Conservation (phyloP, 1,284 basidiomycete genomes). For the Phylloporus gajari region DNA sequence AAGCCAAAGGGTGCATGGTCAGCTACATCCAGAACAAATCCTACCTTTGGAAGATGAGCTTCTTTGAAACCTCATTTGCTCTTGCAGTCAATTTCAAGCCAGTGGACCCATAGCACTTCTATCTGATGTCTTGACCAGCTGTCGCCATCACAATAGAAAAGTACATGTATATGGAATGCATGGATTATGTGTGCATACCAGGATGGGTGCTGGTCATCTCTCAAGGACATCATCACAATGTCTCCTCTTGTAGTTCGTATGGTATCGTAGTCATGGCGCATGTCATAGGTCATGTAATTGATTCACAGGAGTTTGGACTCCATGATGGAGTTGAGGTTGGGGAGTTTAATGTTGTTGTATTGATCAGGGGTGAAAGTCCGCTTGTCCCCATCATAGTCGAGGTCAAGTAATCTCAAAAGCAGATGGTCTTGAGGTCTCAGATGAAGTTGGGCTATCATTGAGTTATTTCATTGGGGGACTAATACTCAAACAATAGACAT, state of each 20-base stretch:
- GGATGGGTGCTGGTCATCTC: background rate
- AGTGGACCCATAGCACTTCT: slow-evolving; percentile 18
- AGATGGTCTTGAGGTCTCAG: background rate
- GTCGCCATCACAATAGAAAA: background rate
- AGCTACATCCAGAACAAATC: background rate
- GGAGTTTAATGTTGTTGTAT: background rate
- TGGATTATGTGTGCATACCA: background rate
- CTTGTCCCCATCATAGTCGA: background rate
- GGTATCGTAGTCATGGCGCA: background rate
- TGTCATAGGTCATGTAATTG: background rate
- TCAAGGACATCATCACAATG: background rate
- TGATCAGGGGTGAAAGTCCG: background rate
- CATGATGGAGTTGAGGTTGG: background rate
- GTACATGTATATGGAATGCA: background rate
- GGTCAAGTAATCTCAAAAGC: background rate
- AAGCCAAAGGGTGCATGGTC: slow-evolving; percentile 3
- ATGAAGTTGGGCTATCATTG: background rate
- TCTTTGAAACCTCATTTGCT: background rate
- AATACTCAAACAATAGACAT: background rate
- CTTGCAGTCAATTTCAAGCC: slow-evolving; percentile 10
- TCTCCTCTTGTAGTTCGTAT: background rate
- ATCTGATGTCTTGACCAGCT: background rate
- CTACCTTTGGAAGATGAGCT: background rate
- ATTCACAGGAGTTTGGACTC: background rate
- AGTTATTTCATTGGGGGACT: background rate